These are phyloP conservation scores for Trichomonas vaginalis DNA, from an alignment of 208 protist species.

Conservation along the genomic window DNA sequence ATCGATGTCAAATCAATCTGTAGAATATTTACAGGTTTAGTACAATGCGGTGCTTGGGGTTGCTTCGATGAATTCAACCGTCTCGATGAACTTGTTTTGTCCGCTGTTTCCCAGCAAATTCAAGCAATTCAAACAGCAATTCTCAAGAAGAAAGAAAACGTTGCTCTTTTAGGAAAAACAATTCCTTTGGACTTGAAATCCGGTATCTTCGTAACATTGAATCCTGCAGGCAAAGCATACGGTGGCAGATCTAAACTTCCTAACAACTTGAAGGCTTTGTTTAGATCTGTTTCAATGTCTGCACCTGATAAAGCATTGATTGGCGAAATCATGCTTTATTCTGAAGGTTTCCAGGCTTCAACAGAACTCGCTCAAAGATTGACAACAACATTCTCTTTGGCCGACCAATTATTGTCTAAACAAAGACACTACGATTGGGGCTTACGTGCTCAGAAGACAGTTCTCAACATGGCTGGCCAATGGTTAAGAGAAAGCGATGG, in stretches of 20 bases:
- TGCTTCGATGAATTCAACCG: conserved; percentile 99
- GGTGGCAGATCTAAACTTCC: conserved; percentile 86
- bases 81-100: conserved; percentile 86
- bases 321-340: conserved; percentile 81
- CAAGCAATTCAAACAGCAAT: conserved; percentile 87
- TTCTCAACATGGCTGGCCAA: conserved; percentile 43
- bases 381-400: conserved; percentile 73
- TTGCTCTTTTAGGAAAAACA: conserved; percentile 63
- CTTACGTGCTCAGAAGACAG: conserved; percentile 83
- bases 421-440: conserved; percentile 97
- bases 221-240: conserved; percentile 90
- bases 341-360: conserved; percentile 80
- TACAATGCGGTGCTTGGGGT: conserved; percentile 91
- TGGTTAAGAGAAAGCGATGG: neutral
- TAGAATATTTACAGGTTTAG: conserved; percentile 87
- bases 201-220: conserved; percentile 93
- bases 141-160: conserved; percentile 56
- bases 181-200: conserved; percentile 60
- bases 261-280: conserved; percentile 93
- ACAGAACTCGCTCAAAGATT: conserved; percentile 70
- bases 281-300: conserved; percentile 88
- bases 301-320: conserved; percentile 88
- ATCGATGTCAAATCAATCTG: conserved; percentile 96
- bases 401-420: conserved; percentile 68
- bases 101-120: conserved; percentile 92